Conservation (phyloP, 2,329 filamentous ascomycete species). For the Paraphoma sp. region DNA sequence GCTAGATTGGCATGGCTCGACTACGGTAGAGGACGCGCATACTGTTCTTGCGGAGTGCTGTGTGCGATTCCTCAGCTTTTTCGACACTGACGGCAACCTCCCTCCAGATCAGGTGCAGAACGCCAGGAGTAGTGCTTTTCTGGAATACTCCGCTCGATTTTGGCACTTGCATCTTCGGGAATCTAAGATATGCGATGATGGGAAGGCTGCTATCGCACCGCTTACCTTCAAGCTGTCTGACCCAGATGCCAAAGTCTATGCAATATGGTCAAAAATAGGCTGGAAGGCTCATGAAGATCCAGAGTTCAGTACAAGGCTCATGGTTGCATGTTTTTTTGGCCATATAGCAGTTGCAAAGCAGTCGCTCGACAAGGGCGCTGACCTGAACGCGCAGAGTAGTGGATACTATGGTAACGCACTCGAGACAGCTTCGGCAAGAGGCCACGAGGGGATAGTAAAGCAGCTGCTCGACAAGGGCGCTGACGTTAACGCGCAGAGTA, state of each 20-base stretch:
- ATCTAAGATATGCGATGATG: constrained; percentile 6
- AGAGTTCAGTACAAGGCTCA: neutral
- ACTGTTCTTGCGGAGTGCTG: constrained; percentile 15
- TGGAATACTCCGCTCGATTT: constrained; percentile 14
- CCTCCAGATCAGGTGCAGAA: neutral
- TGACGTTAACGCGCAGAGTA: neutral
- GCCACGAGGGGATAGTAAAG: neutral
- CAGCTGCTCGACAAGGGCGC: neutral
- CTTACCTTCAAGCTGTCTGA: constrained; percentile 9
- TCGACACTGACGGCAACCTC: constrained; percentile 2
- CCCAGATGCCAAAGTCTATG: constrained; percentile 8
- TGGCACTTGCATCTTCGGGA: constrained; percentile 17
- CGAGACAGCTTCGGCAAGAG: neutral
- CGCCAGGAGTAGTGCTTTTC: constrained; percentile 1
- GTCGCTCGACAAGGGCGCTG: neutral
- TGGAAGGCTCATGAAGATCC: neutral
- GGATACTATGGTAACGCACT: constrained; percentile 3
- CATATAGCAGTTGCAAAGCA: neutral
- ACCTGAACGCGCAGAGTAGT: neutral
- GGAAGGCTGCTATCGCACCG: constrained; percentile 3
- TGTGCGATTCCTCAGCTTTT: constrained; percentile 16
- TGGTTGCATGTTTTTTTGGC: constrained; percentile 2
- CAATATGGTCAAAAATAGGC: constrained; percentile 12
- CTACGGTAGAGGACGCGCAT: constrained; percentile 10
- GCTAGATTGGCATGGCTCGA: constrained; percentile 10